These are phyloP conservation scores for Leucocoprinus leucothites DNA, from an alignment of 768 basidiomycete genomes.

Conservation along the genomic window DNA sequence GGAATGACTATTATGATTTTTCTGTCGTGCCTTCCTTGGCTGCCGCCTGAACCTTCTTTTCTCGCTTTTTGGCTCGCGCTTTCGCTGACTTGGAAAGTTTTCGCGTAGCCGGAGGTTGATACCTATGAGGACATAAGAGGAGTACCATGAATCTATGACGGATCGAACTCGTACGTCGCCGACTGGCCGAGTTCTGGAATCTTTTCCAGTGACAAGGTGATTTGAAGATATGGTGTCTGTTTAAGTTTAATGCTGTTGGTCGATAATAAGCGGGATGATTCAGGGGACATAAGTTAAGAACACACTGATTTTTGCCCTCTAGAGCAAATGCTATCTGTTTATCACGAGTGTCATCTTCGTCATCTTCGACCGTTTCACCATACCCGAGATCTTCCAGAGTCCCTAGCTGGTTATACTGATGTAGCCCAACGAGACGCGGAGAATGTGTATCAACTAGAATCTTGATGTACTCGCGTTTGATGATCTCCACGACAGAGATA, in stretches of 20 bases:
- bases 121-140: constrained; percentile 31
- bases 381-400: constrained; percentile 43
- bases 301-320: constrained; percentile 60
- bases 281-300: constrained; percentile 11
- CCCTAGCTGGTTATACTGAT: constrained; percentile 77
- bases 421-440: constrained; percentile 48
- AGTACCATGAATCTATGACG: not conserved
- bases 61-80: constrained; percentile 45
- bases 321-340: constrained; percentile 41
- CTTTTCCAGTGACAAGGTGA: constrained; percentile 54
- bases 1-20: not conserved
- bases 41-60: constrained; percentile 24
- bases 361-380: constrained; percentile 14
- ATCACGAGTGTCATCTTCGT: constrained; percentile 30
- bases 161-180: constrained; percentile 45
- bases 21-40: constrained; percentile 6
- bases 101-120: constrained; percentile 52
- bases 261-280: not conserved
- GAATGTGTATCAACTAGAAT: constrained; percentile 39
- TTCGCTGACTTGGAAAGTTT: constrained; percentile 58
- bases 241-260: constrained; percentile 46
- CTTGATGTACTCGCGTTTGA: constrained; percentile 77
- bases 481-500: constrained; percentile 77
- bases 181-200: constrained; percentile 35
- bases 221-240: constrained; percentile 65